Evolutionary conservation across 805 yeast species (phyloP), one percentile per base, ranked within the genome.

Genomic region (Suhomyces sp.): DNA sequence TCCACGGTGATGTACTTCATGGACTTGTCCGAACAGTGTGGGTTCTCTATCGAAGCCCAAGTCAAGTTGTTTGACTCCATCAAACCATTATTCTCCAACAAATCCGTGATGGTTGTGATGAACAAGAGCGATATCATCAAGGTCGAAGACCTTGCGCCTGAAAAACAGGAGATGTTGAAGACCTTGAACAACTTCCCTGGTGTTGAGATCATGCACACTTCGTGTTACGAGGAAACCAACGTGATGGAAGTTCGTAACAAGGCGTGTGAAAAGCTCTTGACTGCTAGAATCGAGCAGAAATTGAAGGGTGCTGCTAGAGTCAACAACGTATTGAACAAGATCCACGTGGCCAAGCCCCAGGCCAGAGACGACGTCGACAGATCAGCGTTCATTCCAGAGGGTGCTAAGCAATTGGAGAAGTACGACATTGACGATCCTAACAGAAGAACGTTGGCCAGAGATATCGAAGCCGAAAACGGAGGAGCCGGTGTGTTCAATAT

Each of bases 1-100:
- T 92, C 98, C 27, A 90, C 97, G 72, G 97, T 94, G 45, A 75
- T 94, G 67, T 94, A 94, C 77, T 94, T 94, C 69, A 94, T 94
- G 99, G 99, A 94, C 80, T 81, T 93, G 62, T 89, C 97, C 33
- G 99, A 94, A 79, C 98, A 93, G 81, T 94, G 99, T 84, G 99
- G 99, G 48, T 94, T 93, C 78, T 85, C 96, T 22, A 85, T 94
- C 60, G 97, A 92, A 77, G 97, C 92, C 52, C 99, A 94, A 79
- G 98, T 94, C 61, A 90, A 93, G 77, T 81, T 94, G 58, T 94
- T 92, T 85, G 96, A 94, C 73, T 88, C 96, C 44, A 93, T 94
- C 76, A 94, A 94, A 76, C 99, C 98, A 41, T 80, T 94, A 66
- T 94, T 94, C 66, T 97, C 97, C 61, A 94, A 94, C 80, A 94